A percentile compares a stretch with the other conserved stretches of the same genome.
These are phyloP conservation scores for Nymphaea thermarum DNA, from an alignment of 164 flowering plant species.

Conservation along the genomic window DNA sequence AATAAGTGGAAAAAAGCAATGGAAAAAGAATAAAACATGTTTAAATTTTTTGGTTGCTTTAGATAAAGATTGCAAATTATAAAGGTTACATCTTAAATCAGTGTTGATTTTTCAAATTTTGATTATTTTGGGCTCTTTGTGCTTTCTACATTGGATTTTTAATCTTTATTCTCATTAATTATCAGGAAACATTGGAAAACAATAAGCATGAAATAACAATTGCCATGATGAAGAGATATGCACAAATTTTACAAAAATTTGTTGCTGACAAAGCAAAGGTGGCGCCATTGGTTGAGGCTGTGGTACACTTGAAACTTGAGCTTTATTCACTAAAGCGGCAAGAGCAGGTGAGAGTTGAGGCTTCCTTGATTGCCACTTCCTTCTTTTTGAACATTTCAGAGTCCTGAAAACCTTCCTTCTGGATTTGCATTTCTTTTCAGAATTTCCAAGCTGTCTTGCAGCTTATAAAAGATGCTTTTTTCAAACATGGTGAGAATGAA, in stretches of 20 bases:
- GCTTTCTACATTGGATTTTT: too few species aligned
- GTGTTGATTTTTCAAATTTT: too few species aligned
- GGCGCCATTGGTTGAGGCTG: constrained; percentile 55
- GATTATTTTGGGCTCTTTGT: too few species aligned
- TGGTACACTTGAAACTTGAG: constrained; percentile 70
- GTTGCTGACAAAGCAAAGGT: constrained; percentile 82
- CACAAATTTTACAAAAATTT: constrained; percentile 71
- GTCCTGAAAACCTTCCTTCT: background rate
- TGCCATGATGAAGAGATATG: constrained; percentile 83
- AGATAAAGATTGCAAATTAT: too few species aligned
- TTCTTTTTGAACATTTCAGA: background rate
- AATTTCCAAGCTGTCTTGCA: constrained; percentile 61
- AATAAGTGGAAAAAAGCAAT: too few species aligned
- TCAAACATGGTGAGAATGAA: constrained; percentile 92
- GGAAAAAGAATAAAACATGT: too few species aligned
- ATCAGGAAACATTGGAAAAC: constrained; percentile 67
- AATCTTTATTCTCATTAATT: constrained; percentile 1
- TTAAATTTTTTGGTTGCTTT: too few species aligned
- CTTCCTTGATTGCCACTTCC: background rate
- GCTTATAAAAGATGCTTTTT: constrained; percentile 79
- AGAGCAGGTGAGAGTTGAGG: constrained; percentile 54
- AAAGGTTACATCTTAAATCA: too few species aligned
- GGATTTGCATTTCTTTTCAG: constrained; percentile 23
- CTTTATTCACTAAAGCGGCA: constrained; percentile 89
- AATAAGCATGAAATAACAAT: constrained; percentile 62